Percentiles rank a stretch among this genome's conserved stretches.
These are phyloP conservation scores for Epichloe baconii DNA, from an alignment of 2,329 filamentous ascomycete genomes.

Conservation along the genomic window DNA sequence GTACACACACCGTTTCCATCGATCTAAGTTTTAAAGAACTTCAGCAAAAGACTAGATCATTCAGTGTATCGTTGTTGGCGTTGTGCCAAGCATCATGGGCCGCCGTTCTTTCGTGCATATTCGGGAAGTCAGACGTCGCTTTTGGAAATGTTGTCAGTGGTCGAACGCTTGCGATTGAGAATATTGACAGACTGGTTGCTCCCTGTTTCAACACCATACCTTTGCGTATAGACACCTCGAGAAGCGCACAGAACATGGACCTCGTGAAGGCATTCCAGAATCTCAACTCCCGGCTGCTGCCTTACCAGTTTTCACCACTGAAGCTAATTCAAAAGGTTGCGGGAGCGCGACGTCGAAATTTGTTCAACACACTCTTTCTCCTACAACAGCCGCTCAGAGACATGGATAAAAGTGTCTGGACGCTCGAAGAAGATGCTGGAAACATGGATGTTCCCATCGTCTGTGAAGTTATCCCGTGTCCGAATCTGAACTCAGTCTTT, in stretches of 20 bases:
- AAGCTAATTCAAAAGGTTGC: conserved; percentile 50
- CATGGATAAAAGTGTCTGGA: conserved; percentile 44
- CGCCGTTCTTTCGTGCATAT: conserved; percentile 43
- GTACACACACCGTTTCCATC: conserved; percentile 16
- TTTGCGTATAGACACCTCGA: conserved; percentile 43
- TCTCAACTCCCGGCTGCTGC: conserved; percentile 47
- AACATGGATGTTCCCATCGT: conserved; percentile 67
- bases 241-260: conserved; percentile 35
- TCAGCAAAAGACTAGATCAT: conserved; percentile 33
- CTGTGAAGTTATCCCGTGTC: conserved; percentile 55
- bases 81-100: conserved; percentile 64
- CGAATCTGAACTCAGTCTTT: conserved; percentile 35
- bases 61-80: conserved; percentile 51
- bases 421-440: conserved; percentile 40
- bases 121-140: conserved; percentile 53
- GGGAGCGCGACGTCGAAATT: conserved; percentile 28
- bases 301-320: conserved; percentile 63
- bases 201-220: conserved; percentile 90
- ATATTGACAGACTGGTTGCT: conserved; percentile 61
- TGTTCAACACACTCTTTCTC: conserved; percentile 75
- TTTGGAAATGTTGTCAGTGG: conserved; percentile 83
- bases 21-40: conserved; percentile 30
- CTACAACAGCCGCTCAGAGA: conserved; percentile 53
- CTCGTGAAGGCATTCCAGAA: conserved; percentile 47
- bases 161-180: conserved; percentile 51